phyloP scores from a whole-genome alignment of 805 yeast genomes.

The Starmerella powellii region DNA sequence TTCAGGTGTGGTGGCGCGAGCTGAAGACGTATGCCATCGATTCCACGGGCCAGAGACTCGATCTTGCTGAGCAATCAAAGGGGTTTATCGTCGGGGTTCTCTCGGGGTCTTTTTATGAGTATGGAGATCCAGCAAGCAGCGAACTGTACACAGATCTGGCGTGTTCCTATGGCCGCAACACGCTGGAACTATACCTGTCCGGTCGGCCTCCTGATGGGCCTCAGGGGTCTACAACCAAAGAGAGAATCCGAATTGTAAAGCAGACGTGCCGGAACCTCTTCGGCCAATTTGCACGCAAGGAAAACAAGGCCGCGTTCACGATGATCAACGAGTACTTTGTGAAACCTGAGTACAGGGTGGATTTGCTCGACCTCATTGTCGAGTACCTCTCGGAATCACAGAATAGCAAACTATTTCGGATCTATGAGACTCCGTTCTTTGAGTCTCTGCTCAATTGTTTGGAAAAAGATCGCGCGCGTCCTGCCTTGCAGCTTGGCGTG shows the following conservation, averaged over 20 bases:
- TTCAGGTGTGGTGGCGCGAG: constrained; percentile 39
- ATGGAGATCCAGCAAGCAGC: constrained; percentile 15
- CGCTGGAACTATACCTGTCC: constrained; percentile 23
- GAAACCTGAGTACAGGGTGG: constrained; percentile 31
- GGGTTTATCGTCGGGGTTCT: constrained; percentile 26
- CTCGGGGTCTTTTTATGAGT: constrained; percentile 20
- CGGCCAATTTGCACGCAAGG: constrained; percentile 33
- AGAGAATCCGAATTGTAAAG: constrained; percentile 39
- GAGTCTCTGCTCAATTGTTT: constrained; percentile 20
- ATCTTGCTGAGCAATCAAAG: constrained; percentile 29
- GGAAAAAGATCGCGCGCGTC: constrained; percentile 34
- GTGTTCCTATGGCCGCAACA: constrained; percentile 18
- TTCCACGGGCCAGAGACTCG: constrained; percentile 42
- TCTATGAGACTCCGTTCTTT: constrained; percentile 20
- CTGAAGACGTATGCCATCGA: constrained; percentile 43
- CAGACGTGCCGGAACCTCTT: constrained; percentile 36
- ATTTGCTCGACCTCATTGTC: constrained; percentile 31
- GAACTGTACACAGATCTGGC: constrained; percentile 20
- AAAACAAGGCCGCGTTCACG: constrained; percentile 32
- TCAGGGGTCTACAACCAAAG: constrained; percentile 27
- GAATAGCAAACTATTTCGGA: constrained; percentile 21
- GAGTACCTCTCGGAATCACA: constrained; percentile 20
- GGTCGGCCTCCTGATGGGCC: constrained; percentile 5
- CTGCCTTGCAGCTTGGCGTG: constrained; percentile 31
- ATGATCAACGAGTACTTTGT: constrained; percentile 32